Evolutionary conservation across 768 basidiomycete genomes (phyloP).

Genomic region (Mycena sanguinolenta): DNA sequence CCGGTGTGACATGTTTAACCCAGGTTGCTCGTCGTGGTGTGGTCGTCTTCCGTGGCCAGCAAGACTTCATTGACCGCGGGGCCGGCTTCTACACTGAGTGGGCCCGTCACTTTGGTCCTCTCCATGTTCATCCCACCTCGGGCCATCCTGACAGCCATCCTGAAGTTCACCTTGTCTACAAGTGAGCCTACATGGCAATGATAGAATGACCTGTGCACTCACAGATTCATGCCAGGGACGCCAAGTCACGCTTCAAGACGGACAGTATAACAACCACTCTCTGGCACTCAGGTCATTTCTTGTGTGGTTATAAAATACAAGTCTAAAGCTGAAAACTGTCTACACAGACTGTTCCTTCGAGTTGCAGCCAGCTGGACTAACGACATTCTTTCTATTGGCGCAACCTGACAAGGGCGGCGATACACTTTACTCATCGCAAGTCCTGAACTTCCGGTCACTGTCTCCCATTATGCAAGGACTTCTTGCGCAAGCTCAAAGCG

Average conservation of each 20-base stretch:
- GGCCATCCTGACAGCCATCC: constrained; percentile 82
- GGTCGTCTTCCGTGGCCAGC: constrained; percentile 82
- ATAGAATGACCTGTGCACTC: no score
- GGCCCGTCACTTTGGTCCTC: constrained; percentile 49
- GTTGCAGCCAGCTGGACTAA: constrained; percentile 86
- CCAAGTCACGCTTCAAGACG: constrained; percentile 77
- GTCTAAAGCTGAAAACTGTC: no score
- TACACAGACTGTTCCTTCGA: no score
- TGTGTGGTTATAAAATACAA: no score
- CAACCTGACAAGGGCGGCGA: constrained; percentile 77
- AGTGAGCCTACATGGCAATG: constrained; percentile 49
- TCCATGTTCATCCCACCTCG: constrained; percentile 89
- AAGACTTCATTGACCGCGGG: constrained; percentile 79
- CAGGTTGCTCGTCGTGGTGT: constrained; percentile 80
- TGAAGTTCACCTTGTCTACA: constrained; percentile 86
- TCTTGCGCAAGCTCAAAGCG: constrained; percentile 83
- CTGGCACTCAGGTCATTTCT: constrained; percentile 76
- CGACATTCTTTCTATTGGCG: constrained; percentile 85
- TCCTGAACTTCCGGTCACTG: constrained; percentile 75
- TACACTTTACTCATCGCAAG: constrained; percentile 79
- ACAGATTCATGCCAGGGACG: constrained; percentile 63
- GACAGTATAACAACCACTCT: constrained; percentile 66
- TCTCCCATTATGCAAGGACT: constrained; percentile 84
- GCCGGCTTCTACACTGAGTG: constrained; percentile 66
- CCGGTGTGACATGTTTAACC: constrained; percentile 14